These are phyloP conservation scores for Metschnikowia continentalis DNA, from an alignment of 805 yeast species.

Conservation along the genomic window DNA sequence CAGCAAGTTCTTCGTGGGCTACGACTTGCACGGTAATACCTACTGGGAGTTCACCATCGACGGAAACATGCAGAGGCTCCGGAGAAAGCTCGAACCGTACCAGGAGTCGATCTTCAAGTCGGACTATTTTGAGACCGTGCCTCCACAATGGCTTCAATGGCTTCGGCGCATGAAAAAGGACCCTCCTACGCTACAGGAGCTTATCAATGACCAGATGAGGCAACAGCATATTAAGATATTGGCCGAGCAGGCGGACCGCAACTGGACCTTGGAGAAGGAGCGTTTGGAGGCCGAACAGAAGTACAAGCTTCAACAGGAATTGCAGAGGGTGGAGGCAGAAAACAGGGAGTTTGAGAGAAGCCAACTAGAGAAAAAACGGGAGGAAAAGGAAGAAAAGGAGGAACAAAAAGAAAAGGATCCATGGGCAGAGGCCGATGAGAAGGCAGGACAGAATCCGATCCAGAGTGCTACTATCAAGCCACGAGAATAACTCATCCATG, in stretches of 20 bases:
- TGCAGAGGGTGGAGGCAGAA: slow-evolving; percentile 20
- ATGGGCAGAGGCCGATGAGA: slow-evolving; percentile 34
- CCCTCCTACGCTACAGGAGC: slow-evolving; percentile 62
- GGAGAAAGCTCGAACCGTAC: slow-evolving; percentile 62
- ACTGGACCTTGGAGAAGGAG: slow-evolving; percentile 36
- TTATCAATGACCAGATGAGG: slow-evolving; percentile 54
- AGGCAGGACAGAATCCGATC: slow-evolving; percentile 28
- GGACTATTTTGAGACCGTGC: slow-evolving; percentile 56
- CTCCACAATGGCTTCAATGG: slow-evolving; percentile 83
- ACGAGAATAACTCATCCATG: slow-evolving; percentile 17
- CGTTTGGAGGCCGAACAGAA: slow-evolving; percentile 31
- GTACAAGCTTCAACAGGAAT: slow-evolving; percentile 28
- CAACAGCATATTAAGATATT: slow-evolving; percentile 48
- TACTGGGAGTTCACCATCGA: slow-evolving; percentile 76
- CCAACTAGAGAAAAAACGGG: too few relatives aligned
- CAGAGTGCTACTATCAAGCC: slow-evolving; percentile 38
- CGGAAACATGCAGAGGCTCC: slow-evolving; percentile 46
- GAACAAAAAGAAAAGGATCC: slow-evolving; percentile 19
- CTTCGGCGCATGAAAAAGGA: slow-evolving; percentile 55
- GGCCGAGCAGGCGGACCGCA: slow-evolving; percentile 44
- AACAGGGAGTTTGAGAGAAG: slow-evolving; percentile 10
- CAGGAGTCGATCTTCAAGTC: slow-evolving; percentile 45
- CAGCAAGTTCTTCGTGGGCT: slow-evolving; percentile 63
- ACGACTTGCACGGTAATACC: slow-evolving; percentile 79
- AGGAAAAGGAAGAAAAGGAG: too few relatives aligned